A percentile compares a stretch with the other conserved stretches of the same genome.
Conservation (phyloP, 75 land plant species). For the Pinus tabuliformis region DNA sequence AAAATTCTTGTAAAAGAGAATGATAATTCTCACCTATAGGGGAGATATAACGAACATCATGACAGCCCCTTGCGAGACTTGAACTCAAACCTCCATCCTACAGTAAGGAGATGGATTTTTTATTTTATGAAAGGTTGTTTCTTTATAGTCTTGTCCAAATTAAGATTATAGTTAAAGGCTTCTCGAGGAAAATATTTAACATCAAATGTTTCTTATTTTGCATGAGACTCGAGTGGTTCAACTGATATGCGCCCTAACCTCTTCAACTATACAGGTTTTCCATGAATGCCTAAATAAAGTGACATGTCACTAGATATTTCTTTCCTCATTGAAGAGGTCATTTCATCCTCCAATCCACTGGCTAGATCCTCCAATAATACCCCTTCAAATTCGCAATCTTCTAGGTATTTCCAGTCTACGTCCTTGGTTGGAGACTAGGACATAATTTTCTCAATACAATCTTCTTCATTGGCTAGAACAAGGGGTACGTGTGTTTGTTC, state of each 20-base stretch:
- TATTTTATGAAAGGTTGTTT: neutral
- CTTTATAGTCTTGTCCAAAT: neutral
- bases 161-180: slow-evolving; percentile 8
- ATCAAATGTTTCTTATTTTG: slow-evolving; percentile 10
- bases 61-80: neutral
- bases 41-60: slow-evolving; percentile 23
- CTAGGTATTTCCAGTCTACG: neutral
- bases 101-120: slow-evolving; percentile 16
- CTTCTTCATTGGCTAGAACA: neutral
- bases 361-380: neutral
- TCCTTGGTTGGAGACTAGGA: neutral
- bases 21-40: slow-evolving; percentile 33
- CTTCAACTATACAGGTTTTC: neutral
- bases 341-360: neutral
- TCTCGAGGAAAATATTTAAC: slow-evolving; percentile 19
- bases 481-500: neutral
- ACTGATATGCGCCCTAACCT: neutral
- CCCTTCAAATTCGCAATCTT: neutral
- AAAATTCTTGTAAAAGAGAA: slow-evolving; percentile 39
- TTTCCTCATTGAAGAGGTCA: neutral
- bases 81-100: slow-evolving; percentile 49
- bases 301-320: neutral
- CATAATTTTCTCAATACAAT: neutral
- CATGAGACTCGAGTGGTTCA: slow-evolving; percentile 7
- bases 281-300: neutral